Percentiles rank a stretch among this genome's conserved stretches.
These are phyloP conservation scores for Dictyostelium capitatum DNA, from an alignment of 78 protist genomes.

Conservation along the genomic window DNA sequence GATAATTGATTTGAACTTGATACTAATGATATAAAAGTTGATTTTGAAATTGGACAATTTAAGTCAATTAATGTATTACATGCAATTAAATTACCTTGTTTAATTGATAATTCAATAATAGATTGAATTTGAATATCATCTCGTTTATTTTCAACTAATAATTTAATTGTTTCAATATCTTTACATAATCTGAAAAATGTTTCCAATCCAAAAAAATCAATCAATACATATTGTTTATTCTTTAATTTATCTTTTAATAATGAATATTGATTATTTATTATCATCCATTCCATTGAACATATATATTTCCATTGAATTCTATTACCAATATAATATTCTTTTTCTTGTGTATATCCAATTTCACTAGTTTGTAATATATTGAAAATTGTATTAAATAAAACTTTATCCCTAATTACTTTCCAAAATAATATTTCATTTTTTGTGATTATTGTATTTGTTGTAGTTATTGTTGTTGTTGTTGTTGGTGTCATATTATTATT, in stretches of 20 bases:
- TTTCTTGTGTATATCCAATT: neutral
- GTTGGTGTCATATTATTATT: too few species aligned
- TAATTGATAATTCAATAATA: neutral
- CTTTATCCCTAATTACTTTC: neutral
- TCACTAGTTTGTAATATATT: neutral
- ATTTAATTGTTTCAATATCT: neutral
- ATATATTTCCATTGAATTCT: conserved; percentile 19
- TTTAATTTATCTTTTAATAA: neutral
- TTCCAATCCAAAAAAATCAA: neutral
- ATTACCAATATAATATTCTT: conserved; percentile 4
- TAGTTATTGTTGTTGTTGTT: too few species aligned
- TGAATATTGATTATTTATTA: neutral
- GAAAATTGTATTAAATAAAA: neutral
- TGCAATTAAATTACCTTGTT: neutral
- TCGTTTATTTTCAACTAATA: neutral
- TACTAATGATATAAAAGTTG: neutral
- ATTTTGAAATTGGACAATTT: neutral
- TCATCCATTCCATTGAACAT: conserved; percentile 9
- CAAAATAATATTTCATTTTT: conserved; percentile 14
- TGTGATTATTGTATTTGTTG: too few species aligned
- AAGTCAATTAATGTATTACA: neutral
- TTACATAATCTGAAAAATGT: neutral
- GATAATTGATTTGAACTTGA: too few species aligned
- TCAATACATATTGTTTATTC: neutral
- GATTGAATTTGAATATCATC: neutral